Base-by-base conservation (phyloP, 2,329 filamentous ascomycete species). In the Sclerotinia spermophila region DNA sequence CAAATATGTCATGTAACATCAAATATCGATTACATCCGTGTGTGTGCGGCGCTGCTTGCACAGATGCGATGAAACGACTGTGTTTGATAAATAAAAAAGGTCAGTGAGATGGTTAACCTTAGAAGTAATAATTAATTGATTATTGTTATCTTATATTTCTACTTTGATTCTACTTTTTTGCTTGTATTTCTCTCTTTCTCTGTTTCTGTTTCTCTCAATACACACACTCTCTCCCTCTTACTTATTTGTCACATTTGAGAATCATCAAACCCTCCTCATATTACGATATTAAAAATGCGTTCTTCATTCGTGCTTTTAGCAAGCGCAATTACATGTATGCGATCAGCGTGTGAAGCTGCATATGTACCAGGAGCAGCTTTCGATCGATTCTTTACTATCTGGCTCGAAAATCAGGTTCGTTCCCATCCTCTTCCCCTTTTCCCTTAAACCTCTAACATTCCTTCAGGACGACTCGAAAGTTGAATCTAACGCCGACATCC, bases 321-420 rank as follows among this genome's bases (percentile, higher is more conserved):
- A 40, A 8, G 48, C n/a, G 51, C 51, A 27, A 38, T 66, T 24
- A 42, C 60, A 40, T 33, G 15, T 17, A 59, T 48, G 21, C 42
- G 30, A 62, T 61, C 55, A 45, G 35, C 19, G 30, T 60, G 33
- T 24, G 24, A 62, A 56, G 62, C 69, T n/a, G 53, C 61, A n/a
- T 68, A 60, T 59, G 76, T 78, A 42, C 76, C 76, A 6, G 87
- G 87, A n/a, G 82, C 84, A 71, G 84, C 82, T 0, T 89, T 89
- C 75, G 83, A 89, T 76, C 84, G 87, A 33, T 87, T 89, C 72
- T 84, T 86, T 59, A 84, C 86, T 71, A 86, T 90, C 76, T 90
- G 86, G 86, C 80, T 89, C n/a, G 87, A 89, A 79, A 89, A 89
- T 76, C 87, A 85, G 68, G 78, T 78, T 65, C 27, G 71, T 35